These are phyloP conservation scores for Acanthamoeba lenticulata DNA, from an alignment of 208 protist species.

Conservation along the genomic window DNA sequence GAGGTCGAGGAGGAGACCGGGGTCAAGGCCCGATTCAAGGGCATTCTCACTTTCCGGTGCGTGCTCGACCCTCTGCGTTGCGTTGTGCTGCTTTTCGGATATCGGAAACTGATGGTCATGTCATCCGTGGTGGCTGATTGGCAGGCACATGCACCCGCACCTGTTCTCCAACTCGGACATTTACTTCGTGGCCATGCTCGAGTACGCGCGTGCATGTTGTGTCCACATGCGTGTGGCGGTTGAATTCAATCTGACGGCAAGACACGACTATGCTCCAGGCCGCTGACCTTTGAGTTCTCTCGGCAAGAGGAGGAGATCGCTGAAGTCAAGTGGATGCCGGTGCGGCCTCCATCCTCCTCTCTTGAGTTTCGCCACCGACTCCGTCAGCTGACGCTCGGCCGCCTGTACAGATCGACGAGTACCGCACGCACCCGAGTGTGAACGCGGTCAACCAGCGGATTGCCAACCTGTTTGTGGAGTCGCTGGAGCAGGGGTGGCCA, in stretches of 20 bases:
- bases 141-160: constrained; percentile 53
- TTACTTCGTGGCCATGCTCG: constrained; percentile 35
- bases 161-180: constrained; percentile 40
- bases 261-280: no score
- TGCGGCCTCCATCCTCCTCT: not conserved
- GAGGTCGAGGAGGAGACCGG: constrained; percentile 55
- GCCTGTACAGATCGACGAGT: constrained; percentile 42
- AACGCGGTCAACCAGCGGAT: constrained; percentile 58
- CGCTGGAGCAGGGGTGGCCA: not conserved
- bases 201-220: not conserved
- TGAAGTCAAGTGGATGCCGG: constrained; percentile 41
- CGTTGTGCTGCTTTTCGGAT: not conserved
- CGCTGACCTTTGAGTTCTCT: not conserved
- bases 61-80: not conserved
- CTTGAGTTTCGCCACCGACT: not conserved
- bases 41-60: constrained; percentile 29
- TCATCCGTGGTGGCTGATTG: not conserved
- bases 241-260: not conserved
- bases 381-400: not conserved
- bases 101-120: not conserved
- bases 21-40: constrained; percentile 11
- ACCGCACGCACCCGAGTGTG: constrained; percentile 22
- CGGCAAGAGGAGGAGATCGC: constrained; percentile 34
- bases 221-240: not conserved
- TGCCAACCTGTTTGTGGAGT: constrained; percentile 35